Evolutionary conservation across 2,329 filamentous ascomycete species (phyloP), one percentile per base, ranked within the genome.

Genomic region (Fusarium poae): DNA sequence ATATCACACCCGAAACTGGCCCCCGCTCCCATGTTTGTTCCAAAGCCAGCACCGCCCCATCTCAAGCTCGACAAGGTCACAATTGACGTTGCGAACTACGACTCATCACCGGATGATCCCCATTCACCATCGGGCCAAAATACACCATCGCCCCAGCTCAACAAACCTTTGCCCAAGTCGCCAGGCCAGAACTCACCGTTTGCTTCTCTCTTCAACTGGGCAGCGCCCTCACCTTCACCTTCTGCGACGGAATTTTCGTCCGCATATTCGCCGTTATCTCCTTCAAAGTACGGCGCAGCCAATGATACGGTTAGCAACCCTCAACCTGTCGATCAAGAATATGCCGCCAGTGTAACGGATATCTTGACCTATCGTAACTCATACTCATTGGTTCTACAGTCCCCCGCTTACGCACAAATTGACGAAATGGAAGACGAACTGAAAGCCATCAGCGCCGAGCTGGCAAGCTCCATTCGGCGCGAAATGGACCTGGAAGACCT

Each of bases 401-500:
- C 82, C 39, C 77, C 78, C 56, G 78, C 83, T 45, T 72, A 85
- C 70, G 74, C 77, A 67, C 80, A 94, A 78, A 86, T 97, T 75
- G 89, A 93, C 78, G 93, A 97, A 78, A 90, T 99, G 83, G 96
- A 99, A 83, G 92, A 94, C 78, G 96, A 99, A 84, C 81, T 99
- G 71, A 93, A 93, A 74, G 92, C 95, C 79, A 95, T 99, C 81
- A 97, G 93, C 82, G 88, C 90, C 63, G 96, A 99, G 84, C 84
- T 99, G 78, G 96, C 96, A 34, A 88, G 90, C 71, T 98, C 96
- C 29, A 98, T 99, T 76, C 89, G 92, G 74, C 89, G 96, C 65
- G 96, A 99, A 82, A 95, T 99, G 88, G 96, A 99, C 73, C 81
- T 99, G 32, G 96, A 99, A 79, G 96, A 99, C 78, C 85, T 98